These are phyloP conservation scores for Schwanniomyces vanrijiae DNA, from an alignment of 805 yeast genomes.

Conservation along the genomic window DNA sequence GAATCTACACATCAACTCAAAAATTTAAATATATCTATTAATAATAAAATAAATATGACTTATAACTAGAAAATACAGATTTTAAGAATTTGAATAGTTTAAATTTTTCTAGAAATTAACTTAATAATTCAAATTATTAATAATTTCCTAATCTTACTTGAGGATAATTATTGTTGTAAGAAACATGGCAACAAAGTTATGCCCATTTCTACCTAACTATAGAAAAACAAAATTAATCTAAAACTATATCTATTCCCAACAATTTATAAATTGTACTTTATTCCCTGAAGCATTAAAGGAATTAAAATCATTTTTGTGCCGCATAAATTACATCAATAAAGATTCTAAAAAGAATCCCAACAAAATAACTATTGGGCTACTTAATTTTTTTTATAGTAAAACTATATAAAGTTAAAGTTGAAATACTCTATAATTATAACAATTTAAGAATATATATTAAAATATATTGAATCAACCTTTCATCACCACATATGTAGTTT, in stretches of 20 bases:
- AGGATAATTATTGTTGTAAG: conserved; percentile 22
- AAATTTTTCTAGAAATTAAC: conserved; percentile 25
- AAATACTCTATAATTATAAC: neutral
- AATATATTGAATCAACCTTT: neutral
- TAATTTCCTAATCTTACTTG: conserved; percentile 11
- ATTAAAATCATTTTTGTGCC: conserved; percentile 16
- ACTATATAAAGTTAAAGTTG: neutral
- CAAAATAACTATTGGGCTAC: neutral
- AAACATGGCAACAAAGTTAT: conserved; percentile 17
- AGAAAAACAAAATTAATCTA: conserved; percentile 19
- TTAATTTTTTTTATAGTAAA: neutral
- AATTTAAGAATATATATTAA: neutral
- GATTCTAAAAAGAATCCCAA: neutral
- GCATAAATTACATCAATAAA: neutral
- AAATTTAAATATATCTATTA: conserved; percentile 27
- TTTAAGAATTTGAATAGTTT: conserved; percentile 9
- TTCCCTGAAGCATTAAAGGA: conserved; percentile 10
- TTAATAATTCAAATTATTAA: conserved; percentile 10
- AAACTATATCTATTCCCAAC: conserved; percentile 14
- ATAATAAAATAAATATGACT: conserved; percentile 11
- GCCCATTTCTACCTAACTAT: conserved; percentile 13
- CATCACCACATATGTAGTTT: neutral
- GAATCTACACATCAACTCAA: conserved; percentile 7
- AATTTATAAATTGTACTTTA: conserved; percentile 4
- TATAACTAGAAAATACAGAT: neutral